phyloP scores from a whole-genome alignment of 192 early-diverging fungal species.

The Jimgerdemannia lactiflua region DNA sequence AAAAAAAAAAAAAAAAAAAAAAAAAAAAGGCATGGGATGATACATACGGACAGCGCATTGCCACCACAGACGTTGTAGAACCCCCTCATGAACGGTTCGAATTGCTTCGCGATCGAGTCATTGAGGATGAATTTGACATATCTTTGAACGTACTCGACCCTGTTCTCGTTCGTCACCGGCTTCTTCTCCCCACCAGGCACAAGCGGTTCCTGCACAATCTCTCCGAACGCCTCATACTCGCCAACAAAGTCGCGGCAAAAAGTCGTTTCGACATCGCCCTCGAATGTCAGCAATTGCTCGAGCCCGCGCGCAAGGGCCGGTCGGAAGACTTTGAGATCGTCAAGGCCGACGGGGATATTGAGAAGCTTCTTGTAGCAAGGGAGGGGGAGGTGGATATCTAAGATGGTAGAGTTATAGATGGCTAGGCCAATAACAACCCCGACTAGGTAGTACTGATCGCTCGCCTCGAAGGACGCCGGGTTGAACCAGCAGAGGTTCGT shows the following conservation, averaged over 20 bases:
- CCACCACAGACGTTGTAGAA: conserved; percentile 88
- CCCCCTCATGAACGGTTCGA: conserved; percentile 82
- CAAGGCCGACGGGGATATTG: conserved; percentile 63
- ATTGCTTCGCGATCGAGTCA: conserved; percentile 67
- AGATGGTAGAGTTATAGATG: conserved; percentile 91
- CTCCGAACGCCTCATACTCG: conserved; percentile 68
- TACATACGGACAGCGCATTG: conserved; percentile 67
- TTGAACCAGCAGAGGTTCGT: conserved; percentile 72
- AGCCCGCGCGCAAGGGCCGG: conserved; percentile 79
- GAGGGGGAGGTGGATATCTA: conserved; percentile 80
- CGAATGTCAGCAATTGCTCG: conserved; percentile 78
- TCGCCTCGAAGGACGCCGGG: conserved; percentile 69
- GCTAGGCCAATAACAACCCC: conserved; percentile 92
- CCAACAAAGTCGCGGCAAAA: conserved; percentile 84
- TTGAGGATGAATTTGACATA: conserved; percentile 85
- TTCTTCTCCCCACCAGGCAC: conserved; percentile 56
- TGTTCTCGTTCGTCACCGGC: conserved; percentile 64
- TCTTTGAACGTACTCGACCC: conserved; percentile 75
- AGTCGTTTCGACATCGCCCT: conserved; percentile 78
- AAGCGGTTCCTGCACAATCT: conserved; percentile 61
- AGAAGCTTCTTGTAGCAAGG: conserved; percentile 91
- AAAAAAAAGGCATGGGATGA: conserved; percentile 1
- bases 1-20: conserved; percentile 7
- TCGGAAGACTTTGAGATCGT: conserved; percentile 75
- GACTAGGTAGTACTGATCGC: conserved; percentile 85